phyloP scores from a whole-genome alignment of 345 rosid genomes.

The Aurinia saxatilis region DNA sequence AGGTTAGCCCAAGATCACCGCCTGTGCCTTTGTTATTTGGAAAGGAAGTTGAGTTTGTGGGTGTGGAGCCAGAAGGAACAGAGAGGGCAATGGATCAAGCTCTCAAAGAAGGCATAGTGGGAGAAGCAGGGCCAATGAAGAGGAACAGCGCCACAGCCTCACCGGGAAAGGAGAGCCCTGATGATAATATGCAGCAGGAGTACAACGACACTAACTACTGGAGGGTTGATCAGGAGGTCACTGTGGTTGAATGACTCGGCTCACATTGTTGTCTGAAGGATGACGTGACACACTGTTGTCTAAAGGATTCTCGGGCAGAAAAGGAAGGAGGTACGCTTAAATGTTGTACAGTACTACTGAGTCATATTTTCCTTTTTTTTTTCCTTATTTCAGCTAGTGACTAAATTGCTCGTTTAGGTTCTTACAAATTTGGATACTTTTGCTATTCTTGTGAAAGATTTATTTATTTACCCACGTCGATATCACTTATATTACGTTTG shows the following conservation, averaged over 20 bases:
- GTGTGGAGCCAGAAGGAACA: constrained; percentile 81
- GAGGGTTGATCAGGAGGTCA: constrained; percentile 85
- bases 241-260: constrained; percentile 56
- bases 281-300: background rate
- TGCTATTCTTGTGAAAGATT: constrained; percentile 12
- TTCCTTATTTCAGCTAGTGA: constrained; percentile 2
- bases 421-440: constrained; percentile 15
- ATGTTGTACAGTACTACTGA: constrained; percentile 29
- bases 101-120: constrained; percentile 89
- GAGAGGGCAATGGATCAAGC: constrained; percentile 99
- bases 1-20: constrained; percentile 34
- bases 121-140: constrained; percentile 87
- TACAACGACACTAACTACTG: constrained; percentile 92
- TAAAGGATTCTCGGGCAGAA: background rate
- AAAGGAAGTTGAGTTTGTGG: constrained; percentile 93
- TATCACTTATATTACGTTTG: constrained; percentile 10
- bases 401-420: constrained; percentile 21
- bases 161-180: constrained; percentile 51
- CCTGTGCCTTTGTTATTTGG: constrained; percentile 66
- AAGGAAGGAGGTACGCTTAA: constrained; percentile 19
- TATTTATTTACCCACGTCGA: background rate
- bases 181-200: constrained; percentile 63
- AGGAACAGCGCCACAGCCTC: constrained; percentile 43
- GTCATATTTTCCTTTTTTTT: background rate
- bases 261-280: background rate